Percentiles rank a stretch among this genome's conserved stretches.
Conservation (phyloP, 2,329 filamentous ascomycete species). For the Xylaria arbuscula region DNA sequence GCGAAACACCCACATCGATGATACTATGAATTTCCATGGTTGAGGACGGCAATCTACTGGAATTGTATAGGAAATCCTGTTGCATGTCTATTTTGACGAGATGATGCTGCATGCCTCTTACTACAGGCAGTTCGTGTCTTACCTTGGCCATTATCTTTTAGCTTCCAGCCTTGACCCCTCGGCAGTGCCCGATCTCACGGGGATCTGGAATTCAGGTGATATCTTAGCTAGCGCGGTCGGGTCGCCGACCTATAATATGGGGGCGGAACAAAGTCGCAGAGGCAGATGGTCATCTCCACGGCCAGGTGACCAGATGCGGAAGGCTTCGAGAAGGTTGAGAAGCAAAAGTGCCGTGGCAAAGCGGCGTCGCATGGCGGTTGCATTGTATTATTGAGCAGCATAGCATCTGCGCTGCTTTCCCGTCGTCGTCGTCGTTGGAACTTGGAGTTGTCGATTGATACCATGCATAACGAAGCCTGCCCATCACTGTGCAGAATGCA, state of each 20-base stretch:
- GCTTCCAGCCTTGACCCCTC: slow-evolving; percentile 21
- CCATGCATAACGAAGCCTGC: slow-evolving; percentile 40
- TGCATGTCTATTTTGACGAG: neutral
- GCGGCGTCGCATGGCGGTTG: slow-evolving; percentile 45
- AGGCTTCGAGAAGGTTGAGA: slow-evolving; percentile 49
- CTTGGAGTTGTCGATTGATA: slow-evolving; percentile 39
- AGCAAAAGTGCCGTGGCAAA: slow-evolving; percentile 44
- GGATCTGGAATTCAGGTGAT: slow-evolving; percentile 30
- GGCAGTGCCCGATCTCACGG: slow-evolving; percentile 35
- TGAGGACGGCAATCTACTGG: neutral
- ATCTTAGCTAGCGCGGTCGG: slow-evolving; percentile 23
- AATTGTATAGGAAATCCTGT: neutral
- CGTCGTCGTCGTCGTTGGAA: slow-evolving; percentile 10
- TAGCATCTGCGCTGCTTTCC: neutral
- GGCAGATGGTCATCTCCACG: slow-evolving; percentile 43
- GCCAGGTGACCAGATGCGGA: slow-evolving; percentile 44
- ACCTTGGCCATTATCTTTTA: neutral
- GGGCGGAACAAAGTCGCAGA: slow-evolving; percentile 36
- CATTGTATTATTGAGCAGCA: slow-evolving; percentile 13
- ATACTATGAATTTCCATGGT: neutral
- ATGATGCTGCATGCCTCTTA: neutral
- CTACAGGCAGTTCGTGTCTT: neutral
- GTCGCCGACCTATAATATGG: slow-evolving; percentile 32
- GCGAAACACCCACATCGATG: neutral
- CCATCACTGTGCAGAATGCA: slow-evolving; percentile 37